Base-by-base conservation (phyloP, 371 early-diverging fungal genomes). In the Quaeritorhiza haematococci region DNA sequence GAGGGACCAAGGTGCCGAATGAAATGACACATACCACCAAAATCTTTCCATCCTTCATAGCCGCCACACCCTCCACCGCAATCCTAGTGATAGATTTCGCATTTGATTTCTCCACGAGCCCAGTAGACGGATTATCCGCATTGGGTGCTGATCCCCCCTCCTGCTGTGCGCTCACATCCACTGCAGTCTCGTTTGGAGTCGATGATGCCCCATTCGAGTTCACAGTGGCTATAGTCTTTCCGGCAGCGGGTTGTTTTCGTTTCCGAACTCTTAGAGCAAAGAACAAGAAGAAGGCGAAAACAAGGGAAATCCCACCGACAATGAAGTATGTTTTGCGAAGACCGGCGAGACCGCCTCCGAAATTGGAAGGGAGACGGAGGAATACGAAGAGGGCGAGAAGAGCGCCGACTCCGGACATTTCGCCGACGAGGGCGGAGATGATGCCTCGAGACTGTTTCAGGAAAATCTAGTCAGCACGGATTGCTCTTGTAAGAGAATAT, bases 1-100 rank as follows among this genome's bases (percentile, higher is more conserved):
- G n/a, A n/a, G n/a, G n/a, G n/a, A n/a, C n/a, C n/a, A n/a, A n/a
- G n/a, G n/a, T n/a, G n/a, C n/a, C n/a, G n/a, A n/a, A n/a, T n/a
- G n/a, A n/a, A 27, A 23, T 34, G 3, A 83, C n/a, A n/a, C n/a
- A n/a, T n/a, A n/a, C n/a, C 6, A 88, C 65, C 0, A 84, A 72
- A 47, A 88, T 69, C 26, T 74, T 71, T 3, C 78, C 79, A 47
- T 87, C 84, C 27, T 72, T 75, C 8, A 64, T 79, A 44, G 82
- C 83, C 26, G 65, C 15, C 24, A 82, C 33, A 10, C 84, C 82
- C 17, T 54, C 56, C 0, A 32, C 24, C 0, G 58, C 62, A 13
- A 78, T 56, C 13, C n/a, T n/a, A n/a, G n/a, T n/a, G n/a, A n/a
- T n/a, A n/a, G n/a, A n/a, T n/a, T n/a, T n/a, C n/a, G n/a, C n/a